A percentile compares a stretch with the other conserved stretches of the same genome.
phyloP scores from a whole-genome alignment of 1,284 basidiomycete species.

The Malassezia caprae region DNA sequence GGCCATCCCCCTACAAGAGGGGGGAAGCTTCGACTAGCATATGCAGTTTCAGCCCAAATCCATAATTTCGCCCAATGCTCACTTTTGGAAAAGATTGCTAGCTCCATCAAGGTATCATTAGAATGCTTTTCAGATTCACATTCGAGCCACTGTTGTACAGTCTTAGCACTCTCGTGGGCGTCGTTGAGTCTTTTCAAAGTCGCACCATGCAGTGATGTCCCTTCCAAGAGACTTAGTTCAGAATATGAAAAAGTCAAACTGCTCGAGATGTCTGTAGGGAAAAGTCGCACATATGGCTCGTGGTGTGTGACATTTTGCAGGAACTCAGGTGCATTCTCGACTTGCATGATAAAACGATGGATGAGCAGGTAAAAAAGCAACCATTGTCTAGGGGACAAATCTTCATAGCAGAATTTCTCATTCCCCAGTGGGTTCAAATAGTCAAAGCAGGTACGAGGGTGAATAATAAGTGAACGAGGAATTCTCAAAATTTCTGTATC shows the following conservation, averaged over 20 bases:
- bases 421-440: not conserved
- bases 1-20: slow-evolving; percentile 19
- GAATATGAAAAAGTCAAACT: slow-evolving; percentile 21
- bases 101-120: not conserved
- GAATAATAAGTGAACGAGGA: not conserved
- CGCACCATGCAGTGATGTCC: slow-evolving; percentile 22
- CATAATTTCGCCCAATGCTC: slow-evolving; percentile 17
- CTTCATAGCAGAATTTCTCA: not conserved
- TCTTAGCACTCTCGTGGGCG: not conserved
- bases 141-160: not conserved
- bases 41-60: slow-evolving; percentile 30
- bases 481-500: not conserved
- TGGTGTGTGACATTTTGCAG: slow-evolving; percentile 7
- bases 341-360: not conserved
- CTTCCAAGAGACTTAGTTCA: slow-evolving; percentile 22
- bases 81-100: not conserved
- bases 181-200: not conserved
- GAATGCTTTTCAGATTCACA: not conserved
- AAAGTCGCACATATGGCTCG: slow-evolving; percentile 21
- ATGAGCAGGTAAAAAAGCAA: slow-evolving; percentile 5
- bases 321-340: too few relatives aligned
- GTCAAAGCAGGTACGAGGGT: not conserved
- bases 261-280: slow-evolving; percentile 23
- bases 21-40: slow-evolving; percentile 36
- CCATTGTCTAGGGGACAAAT: not conserved